phyloP scores from a whole-genome alignment of 352 stramenopile genomes.

The Phytopythium mirpurense region DNA sequence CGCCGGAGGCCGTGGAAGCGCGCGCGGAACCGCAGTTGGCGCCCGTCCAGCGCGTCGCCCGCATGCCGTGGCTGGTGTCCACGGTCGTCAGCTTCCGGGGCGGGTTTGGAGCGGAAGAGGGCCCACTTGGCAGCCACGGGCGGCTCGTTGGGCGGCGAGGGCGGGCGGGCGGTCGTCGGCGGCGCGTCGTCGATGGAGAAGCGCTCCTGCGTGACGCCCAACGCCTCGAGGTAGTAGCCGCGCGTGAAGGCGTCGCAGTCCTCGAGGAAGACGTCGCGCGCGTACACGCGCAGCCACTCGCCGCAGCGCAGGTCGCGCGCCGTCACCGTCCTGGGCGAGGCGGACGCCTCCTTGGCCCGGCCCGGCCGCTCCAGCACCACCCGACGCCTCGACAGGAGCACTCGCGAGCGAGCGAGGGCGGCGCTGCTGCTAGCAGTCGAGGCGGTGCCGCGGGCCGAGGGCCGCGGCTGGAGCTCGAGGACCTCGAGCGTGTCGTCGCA shows the following conservation, averaged over 20 bases:
- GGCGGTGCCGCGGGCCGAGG: slow-evolving; percentile 30
- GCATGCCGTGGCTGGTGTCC: slow-evolving; percentile 2
- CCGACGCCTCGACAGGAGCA: slow-evolving; percentile 78
- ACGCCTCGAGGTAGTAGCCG: slow-evolving; percentile 80
- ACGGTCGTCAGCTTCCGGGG: not conserved
- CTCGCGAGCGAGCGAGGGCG: slow-evolving; percentile 47
- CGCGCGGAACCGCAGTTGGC: slow-evolving; percentile 72
- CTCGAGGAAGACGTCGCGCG: slow-evolving; percentile 83
- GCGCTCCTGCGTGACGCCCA: slow-evolving; percentile 79
- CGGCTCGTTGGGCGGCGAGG: not conserved
- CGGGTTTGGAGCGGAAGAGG: slow-evolving; percentile 25
- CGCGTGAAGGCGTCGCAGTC: slow-evolving; percentile 91
- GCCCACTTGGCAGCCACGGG: slow-evolving; percentile 41
- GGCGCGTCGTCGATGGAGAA: slow-evolving; percentile 9
- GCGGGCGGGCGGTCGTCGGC: too few relatives aligned
- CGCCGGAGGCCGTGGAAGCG: slow-evolving; percentile 36
- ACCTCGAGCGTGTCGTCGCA: slow-evolving; percentile 91
- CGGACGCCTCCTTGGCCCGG: too few relatives aligned
- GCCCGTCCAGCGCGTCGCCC: slow-evolving; percentile 43
- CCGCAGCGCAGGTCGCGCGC: slow-evolving; percentile 81
- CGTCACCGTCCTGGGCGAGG: slow-evolving; percentile 30
- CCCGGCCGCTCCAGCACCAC: slow-evolving; percentile 27
- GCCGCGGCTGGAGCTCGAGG: slow-evolving; percentile 56
- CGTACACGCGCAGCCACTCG: slow-evolving; percentile 78
- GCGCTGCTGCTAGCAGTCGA: slow-evolving; percentile 13